A percentile compares a stretch with the other conserved stretches of the same genome.
phyloP scores from a whole-genome alignment of 306 rosid species.

The Canavalia ensiformis region DNA sequence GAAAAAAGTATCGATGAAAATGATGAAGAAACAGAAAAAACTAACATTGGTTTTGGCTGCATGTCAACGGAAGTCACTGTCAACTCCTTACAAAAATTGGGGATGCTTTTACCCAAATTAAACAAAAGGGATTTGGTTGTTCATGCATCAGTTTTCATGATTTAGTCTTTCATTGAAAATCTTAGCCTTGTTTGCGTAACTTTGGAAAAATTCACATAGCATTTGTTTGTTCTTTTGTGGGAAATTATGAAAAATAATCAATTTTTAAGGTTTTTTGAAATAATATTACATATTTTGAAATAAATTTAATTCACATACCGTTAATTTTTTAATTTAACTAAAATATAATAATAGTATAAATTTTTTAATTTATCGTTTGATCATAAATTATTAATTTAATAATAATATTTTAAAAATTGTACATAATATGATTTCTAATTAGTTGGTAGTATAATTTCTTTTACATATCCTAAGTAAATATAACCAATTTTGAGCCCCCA shows the following conservation, averaged over 20 bases:
- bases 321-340: too few relatives aligned
- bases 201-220: neutral
- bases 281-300: too few relatives aligned
- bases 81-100: neutral
- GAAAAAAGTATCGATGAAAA: neutral
- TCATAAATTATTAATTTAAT: too few relatives aligned
- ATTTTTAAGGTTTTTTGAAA: neutral
- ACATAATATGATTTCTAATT: too few relatives aligned
- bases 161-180: neutral
- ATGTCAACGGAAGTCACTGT: constrained; percentile 23
- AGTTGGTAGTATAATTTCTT: too few relatives aligned
- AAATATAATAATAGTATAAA: too few relatives aligned
- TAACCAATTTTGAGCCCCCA: neutral
- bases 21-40: constrained; percentile 30
- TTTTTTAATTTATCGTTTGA: too few relatives aligned
- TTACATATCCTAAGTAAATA: neutral
- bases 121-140: neutral
- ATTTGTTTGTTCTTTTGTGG: neutral
- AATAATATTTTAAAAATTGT: too few relatives aligned
- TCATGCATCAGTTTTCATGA: neutral
- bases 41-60: constrained; percentile 16
- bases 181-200: constrained; percentile 6
- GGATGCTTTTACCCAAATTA: neutral
- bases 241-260: neutral
- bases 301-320: too few relatives aligned